Percentiles rank a stretch among this genome's conserved stretches.
phyloP scores from a whole-genome alignment of 2,329 filamentous ascomycete genomes.

The Helminthosporium solani region DNA sequence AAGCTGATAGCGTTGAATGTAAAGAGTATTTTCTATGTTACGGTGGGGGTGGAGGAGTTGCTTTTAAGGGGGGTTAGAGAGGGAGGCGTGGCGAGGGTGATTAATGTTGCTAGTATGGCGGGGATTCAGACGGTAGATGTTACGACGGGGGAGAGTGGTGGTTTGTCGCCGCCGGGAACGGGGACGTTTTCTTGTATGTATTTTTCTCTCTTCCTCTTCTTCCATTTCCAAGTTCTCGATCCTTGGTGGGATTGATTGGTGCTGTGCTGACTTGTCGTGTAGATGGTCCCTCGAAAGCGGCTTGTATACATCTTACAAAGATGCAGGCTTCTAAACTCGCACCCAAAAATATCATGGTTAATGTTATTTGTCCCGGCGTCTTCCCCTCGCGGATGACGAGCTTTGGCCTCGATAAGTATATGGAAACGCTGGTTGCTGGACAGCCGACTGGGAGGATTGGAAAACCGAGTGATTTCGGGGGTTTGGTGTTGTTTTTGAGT shows the following conservation, averaged over 20 bases:
- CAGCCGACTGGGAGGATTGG: slow-evolving; percentile 52
- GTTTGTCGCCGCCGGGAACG: slow-evolving; percentile 53
- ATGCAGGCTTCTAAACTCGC: slow-evolving; percentile 54
- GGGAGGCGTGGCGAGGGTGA: slow-evolving; percentile 50
- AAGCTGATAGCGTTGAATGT: slow-evolving; percentile 58
- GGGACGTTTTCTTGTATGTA: slow-evolving; percentile 46
- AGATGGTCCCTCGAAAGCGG: slow-evolving; percentile 56
- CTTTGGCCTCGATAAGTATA: slow-evolving; percentile 53
- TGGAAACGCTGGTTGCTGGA: slow-evolving; percentile 48
- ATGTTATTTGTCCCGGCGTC: slow-evolving; percentile 47
- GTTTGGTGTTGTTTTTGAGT: slow-evolving; percentile 48
- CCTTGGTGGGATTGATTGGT: background rate
- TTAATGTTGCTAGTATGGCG: slow-evolving; percentile 56
- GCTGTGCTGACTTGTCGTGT: background rate
- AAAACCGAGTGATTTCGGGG: slow-evolving; percentile 51
- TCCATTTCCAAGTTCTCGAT: too few species aligned
- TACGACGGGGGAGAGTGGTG: slow-evolving; percentile 50
- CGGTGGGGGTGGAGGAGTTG: slow-evolving; percentile 49
- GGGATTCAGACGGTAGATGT: slow-evolving; percentile 48
- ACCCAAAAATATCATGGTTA: slow-evolving; percentile 55
- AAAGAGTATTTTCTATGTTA: slow-evolving; percentile 54
- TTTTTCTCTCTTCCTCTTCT: background rate
- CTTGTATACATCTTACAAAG: slow-evolving; percentile 55
- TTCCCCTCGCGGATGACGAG: slow-evolving; percentile 58
- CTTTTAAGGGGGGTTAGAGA: slow-evolving; percentile 49